Percentiles rank a stretch among this genome's conserved stretches.
Evolutionary conservation across 257 asterid species (phyloP).

Genomic region (Verbena officinalis): DNA sequence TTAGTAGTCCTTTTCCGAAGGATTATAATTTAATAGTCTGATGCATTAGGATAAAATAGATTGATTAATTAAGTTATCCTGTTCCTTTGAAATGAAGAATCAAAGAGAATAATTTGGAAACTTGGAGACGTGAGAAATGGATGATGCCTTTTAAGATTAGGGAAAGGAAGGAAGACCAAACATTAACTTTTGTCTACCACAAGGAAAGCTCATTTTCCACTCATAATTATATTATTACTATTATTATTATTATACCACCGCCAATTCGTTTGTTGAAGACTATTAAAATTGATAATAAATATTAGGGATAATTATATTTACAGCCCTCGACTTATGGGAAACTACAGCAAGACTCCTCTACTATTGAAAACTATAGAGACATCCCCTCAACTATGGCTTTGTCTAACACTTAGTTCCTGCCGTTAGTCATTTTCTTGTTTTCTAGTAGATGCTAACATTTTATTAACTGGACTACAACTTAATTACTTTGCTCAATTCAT

Average conservation of each 20-base stretch:
- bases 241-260: background rate
- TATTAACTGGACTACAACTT: too few species aligned
- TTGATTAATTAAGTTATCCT: conserved; percentile 13
- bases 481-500: too few species aligned
- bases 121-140: conserved; percentile 19
- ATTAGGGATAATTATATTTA: background rate
- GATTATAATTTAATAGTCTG: too few species aligned
- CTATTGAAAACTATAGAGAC: too few species aligned
- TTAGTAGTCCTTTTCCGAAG: background rate
- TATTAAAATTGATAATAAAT: background rate
- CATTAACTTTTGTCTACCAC: conserved; percentile 44
- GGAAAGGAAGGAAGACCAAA: conserved; percentile 46
- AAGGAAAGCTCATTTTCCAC: conserved; percentile 37
- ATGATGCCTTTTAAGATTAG: conserved; percentile 48
- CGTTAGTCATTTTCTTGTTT: too few species aligned
- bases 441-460: too few species aligned
- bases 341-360: too few species aligned
- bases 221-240: background rate
- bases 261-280: conserved; percentile 29
- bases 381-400: too few species aligned
- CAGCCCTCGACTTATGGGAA: too few species aligned
- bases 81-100: conserved; percentile 34
- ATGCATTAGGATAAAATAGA: too few species aligned
- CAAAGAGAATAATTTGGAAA: conserved; percentile 3
- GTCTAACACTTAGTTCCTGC: too few species aligned